Conservation (phyloP, 345 rosid genomes). For the Brassica juncea region DNA sequence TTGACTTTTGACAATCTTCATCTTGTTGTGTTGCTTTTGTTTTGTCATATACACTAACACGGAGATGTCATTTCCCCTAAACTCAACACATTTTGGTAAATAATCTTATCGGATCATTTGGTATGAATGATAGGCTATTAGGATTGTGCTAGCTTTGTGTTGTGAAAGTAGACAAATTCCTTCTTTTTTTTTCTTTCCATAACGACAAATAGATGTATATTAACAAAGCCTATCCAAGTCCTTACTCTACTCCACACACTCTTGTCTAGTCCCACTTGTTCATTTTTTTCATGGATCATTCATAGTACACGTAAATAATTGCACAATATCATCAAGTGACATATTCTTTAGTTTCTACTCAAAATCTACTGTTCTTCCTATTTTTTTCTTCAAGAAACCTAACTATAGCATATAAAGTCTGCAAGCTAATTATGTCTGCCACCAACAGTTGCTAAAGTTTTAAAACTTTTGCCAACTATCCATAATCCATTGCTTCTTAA, state of each 20-base stretch:
- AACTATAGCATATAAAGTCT: constrained; percentile 11
- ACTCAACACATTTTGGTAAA: constrained; percentile 21
- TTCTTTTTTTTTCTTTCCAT: neutral
- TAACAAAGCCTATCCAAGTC: constrained; percentile 20
- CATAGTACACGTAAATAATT: neutral
- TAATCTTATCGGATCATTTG: constrained; percentile 30
- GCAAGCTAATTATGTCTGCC: constrained; percentile 30
- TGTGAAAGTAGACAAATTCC: constrained; percentile 45
- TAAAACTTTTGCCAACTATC: constrained; percentile 35
- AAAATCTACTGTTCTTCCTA: too few relatives aligned
- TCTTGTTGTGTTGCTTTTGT: constrained; percentile 37
- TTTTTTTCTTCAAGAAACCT: neutral
- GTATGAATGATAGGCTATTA: constrained; percentile 18
- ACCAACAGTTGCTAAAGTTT: constrained; percentile 31
- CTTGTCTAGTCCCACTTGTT: constrained; percentile 18
- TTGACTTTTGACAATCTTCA: constrained; percentile 20
- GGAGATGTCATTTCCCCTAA: constrained; percentile 14
- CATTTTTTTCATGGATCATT: neutral
- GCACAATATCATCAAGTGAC: neutral
- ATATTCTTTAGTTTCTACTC: neutral
- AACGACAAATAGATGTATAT: constrained; percentile 46
- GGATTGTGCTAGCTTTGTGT: neutral
- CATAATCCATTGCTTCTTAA: constrained; percentile 22
- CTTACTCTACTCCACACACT: constrained; percentile 26
- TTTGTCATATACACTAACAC: constrained; percentile 10